These are phyloP conservation scores for Onygenales sp. DNA, from an alignment of 2,329 filamentous ascomycete genomes.

Conservation along the genomic window DNA sequence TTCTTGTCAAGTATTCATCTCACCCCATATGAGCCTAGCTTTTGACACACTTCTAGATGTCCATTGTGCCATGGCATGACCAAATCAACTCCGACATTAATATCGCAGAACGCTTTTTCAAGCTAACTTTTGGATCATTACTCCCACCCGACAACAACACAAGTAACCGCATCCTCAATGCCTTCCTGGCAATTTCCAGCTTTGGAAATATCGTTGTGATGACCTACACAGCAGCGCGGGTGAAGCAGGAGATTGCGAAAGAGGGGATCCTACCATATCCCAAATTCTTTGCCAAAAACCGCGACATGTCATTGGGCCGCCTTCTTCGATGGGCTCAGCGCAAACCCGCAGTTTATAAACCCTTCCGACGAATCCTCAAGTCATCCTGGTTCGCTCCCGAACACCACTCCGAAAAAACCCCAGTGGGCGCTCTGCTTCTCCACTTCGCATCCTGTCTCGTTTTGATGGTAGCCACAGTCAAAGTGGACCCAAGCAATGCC, in stretches of 20 bases:
- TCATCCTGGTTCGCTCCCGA: slow-evolving; percentile 4
- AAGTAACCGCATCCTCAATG: background rate
- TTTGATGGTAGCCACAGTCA: slow-evolving; percentile 22
- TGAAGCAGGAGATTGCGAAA: slow-evolving; percentile 54
- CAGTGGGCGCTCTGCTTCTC: slow-evolving; percentile 27
- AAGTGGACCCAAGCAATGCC: slow-evolving; percentile 14
- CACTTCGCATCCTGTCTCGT: slow-evolving; percentile 30
- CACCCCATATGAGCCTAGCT: background rate
- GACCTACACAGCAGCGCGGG: slow-evolving; percentile 45
- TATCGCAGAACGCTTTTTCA: slow-evolving; percentile 3
- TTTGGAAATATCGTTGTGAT: slow-evolving; percentile 50
- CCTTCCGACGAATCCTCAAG: background rate
- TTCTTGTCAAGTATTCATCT: background rate
- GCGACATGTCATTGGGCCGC: slow-evolving; percentile 1
- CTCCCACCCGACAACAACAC: background rate
- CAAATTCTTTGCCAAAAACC: slow-evolving; percentile 33
- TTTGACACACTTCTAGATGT: slow-evolving; percentile 6
- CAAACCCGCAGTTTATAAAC: slow-evolving; percentile 11
- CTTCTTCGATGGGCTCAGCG: slow-evolving; percentile 10
- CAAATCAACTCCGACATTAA: background rate
- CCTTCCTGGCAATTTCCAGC: slow-evolving; percentile 43
- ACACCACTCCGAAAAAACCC: slow-evolving; percentile 24
- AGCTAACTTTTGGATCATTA: slow-evolving; percentile 5
- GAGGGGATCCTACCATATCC: slow-evolving; percentile 46
- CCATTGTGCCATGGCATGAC: slow-evolving; percentile 4